Evolutionary conservation across 257 asterid genomes (phyloP), one percentile per base, ranked within the genome.

Genomic region (Penstemon newberryi): DNA sequence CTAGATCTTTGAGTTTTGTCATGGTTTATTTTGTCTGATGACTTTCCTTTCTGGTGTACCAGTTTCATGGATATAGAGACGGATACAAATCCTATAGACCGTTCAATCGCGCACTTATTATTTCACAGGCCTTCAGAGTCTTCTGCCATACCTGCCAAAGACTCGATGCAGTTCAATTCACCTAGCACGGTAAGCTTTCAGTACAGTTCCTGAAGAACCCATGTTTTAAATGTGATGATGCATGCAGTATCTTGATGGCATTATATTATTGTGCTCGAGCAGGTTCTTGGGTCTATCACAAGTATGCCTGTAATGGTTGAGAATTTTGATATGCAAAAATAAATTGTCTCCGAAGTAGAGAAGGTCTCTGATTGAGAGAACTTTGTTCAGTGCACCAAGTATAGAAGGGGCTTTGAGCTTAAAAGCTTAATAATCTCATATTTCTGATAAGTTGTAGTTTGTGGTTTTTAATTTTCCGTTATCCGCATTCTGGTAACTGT

Each of bases 41-140:
- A 53, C 61, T 49, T 43, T 71, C 70, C 15, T 56, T 77, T 44
- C 75, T 83, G 89, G 79, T 82, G 76, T 74, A 54, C 74, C 59
- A 78, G 84, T 60, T 83, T 77, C 77, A 49, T 87, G 83, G 92
- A 78, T 62, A 83, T 89, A 45, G 98, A 91, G 77, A 84, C 94
- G 3, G 84, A 84, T 64, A 91, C 98, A 38, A 89, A 91, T 77
- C 94, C 96, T 37, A 82, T 89, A 72, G 98, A 91, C 53, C 87
- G 98, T 70, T 89, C 98, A 19, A 76, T 91, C 37, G 98, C 98
- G 1, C 98, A 91, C 72, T 70, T 91, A 62, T 57, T 91, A 82
- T 91, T 89, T 75, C 88, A 89, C 75, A 72, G 89, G 81, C 85
- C 94, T 60, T 73, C 86, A 19, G 88, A 82, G 67, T 72, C 85